Percentiles rank a stretch among this genome's conserved stretches.
These are phyloP conservation scores for Pseudogymnoascus sp. DNA, from an alignment of 2,329 filamentous ascomycete species.

Conservation along the genomic window DNA sequence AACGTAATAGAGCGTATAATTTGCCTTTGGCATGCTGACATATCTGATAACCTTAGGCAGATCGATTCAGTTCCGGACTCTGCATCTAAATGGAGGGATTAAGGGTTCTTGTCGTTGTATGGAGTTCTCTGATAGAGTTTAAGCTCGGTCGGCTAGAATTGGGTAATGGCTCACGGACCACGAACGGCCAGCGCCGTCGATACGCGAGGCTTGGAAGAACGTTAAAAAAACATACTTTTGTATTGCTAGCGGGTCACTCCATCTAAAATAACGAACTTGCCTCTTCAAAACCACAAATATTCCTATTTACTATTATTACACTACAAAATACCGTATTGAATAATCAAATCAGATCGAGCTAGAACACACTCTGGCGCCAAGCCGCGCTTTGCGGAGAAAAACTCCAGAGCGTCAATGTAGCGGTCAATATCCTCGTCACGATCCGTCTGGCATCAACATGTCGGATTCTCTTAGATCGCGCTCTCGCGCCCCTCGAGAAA, in stretches of 20 bases:
- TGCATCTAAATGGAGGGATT: not conserved
- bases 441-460: not conserved
- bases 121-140: not conserved
- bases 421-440: not conserved
- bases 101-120: not conserved
- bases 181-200: not conserved
- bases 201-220: not conserved
- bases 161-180: not conserved
- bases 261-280: not conserved
- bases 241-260: not conserved
- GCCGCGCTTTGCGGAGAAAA: not conserved
- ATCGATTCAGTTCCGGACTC: not conserved
- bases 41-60: not conserved
- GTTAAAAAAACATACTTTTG: slow-evolving; percentile 1
- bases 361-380: not conserved
- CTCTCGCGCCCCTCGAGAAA: not conserved
- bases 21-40: not conserved
- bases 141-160: not conserved
- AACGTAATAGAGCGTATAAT: not conserved
- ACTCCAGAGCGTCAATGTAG: not conserved
- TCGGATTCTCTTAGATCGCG: not conserved
- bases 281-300: not conserved
- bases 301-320: not conserved
- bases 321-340: not conserved
- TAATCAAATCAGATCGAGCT: not conserved